These are phyloP conservation scores for Tylopilus sp. DNA, from an alignment of 768 basidiomycete species.

Conservation along the genomic window DNA sequence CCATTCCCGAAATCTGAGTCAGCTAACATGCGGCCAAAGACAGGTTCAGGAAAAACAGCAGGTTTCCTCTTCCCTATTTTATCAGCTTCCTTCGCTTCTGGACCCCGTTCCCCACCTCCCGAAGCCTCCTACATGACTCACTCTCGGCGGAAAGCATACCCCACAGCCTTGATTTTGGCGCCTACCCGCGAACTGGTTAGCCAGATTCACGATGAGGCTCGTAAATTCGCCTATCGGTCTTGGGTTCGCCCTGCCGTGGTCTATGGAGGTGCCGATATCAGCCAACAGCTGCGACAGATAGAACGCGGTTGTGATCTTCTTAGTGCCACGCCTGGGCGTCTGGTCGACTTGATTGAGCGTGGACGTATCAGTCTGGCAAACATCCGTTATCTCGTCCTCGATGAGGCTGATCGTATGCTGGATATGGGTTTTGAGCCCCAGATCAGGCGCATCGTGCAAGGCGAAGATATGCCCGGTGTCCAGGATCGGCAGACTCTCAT, in stretches of 20 bases:
- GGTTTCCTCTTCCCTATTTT: conserved; percentile 99
- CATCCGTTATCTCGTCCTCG: conserved; percentile 96
- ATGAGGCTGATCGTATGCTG: conserved; percentile 99
- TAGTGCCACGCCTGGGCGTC: conserved; percentile 94
- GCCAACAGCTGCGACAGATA: conserved; percentile 86
- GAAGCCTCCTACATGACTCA: conserved; percentile 47
- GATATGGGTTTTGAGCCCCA: conserved; percentile 99
- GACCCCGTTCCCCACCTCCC: conserved; percentile 71
- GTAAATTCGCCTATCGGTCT: conserved; percentile 98
- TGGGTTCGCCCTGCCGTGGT: conserved; percentile 99
- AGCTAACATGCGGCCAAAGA: conserved; percentile 48
- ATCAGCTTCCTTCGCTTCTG: conserved; percentile 83
- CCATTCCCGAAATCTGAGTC: conserved; percentile 9
- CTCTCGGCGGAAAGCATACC: conserved; percentile 87
- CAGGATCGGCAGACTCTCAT: conserved; percentile 95
- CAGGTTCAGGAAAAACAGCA: conserved; percentile 98
- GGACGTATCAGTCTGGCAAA: conserved; percentile 95
- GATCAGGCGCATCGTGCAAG: conserved; percentile 96
- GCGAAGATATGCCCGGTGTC: conserved; percentile 97
- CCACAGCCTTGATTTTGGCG: conserved; percentile 95
- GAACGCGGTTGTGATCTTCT: conserved; percentile 97
- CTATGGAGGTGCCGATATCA: conserved; percentile 98
- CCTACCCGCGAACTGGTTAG: conserved; percentile 98
- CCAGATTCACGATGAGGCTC: conserved; percentile 98
- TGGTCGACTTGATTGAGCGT: conserved; percentile 97